Conservation (phyloP, 2,329 filamentous ascomycete species). For the Fusarium albidum region DNA sequence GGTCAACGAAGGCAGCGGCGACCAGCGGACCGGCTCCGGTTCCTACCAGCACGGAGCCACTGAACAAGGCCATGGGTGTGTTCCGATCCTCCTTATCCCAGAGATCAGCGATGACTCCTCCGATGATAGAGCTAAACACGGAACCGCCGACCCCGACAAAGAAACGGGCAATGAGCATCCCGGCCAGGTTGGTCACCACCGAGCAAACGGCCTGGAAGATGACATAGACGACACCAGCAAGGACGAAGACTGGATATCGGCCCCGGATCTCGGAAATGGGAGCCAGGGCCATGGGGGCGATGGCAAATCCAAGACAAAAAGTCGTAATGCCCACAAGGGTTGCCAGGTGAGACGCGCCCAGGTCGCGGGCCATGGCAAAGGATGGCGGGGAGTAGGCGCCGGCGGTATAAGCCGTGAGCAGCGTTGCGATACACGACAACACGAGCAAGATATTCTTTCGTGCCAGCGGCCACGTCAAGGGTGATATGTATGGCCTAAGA, state of each 20-base stretch:
- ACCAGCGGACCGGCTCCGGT: constrained; percentile 82
- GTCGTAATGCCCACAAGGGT: constrained; percentile 80
- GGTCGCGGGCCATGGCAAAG: constrained; percentile 70
- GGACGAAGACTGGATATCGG: constrained; percentile 81
- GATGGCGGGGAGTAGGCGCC: constrained; percentile 80
- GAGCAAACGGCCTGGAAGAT: constrained; percentile 77
- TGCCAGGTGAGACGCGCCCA: constrained; percentile 70
- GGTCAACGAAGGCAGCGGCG: constrained; percentile 72
- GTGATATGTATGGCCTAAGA: constrained; percentile 72
- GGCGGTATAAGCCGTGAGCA: constrained; percentile 80
- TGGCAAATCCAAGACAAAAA: constrained; percentile 82
- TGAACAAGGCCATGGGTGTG: constrained; percentile 89
- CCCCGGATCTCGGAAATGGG: constrained; percentile 91
- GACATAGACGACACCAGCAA: constrained; percentile 76
- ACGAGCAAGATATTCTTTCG: constrained; percentile 76
- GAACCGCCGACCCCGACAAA: constrained; percentile 80
- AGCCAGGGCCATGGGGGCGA: constrained; percentile 87
- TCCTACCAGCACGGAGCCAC: constrained; percentile 78
- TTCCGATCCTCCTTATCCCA: constrained; percentile 83
- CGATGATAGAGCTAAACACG: constrained; percentile 86
- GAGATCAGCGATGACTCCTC: constrained; percentile 89
- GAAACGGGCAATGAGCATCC: constrained; percentile 80
- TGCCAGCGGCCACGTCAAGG: constrained; percentile 74
- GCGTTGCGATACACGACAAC: constrained; percentile 79
- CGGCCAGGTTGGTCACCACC: constrained; percentile 72